These are phyloP conservation scores for Nemania abortiva DNA, from an alignment of 2,329 filamentous ascomycete genomes.

Conservation along the genomic window DNA sequence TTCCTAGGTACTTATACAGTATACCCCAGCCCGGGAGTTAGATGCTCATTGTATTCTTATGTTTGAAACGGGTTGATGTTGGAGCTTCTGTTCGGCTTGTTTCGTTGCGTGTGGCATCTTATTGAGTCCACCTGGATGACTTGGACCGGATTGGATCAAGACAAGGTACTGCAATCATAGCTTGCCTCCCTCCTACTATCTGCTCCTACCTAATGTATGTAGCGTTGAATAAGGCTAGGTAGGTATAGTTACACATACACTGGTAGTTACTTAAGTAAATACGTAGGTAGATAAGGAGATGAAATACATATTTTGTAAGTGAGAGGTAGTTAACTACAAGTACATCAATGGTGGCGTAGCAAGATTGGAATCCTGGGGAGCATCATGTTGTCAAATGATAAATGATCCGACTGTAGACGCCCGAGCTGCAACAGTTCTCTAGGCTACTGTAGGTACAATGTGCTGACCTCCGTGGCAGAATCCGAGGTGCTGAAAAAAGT, in stretches of 20 bases:
- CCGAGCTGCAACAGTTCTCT: not conserved
- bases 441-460: conserved; percentile 15
- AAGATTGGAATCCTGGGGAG: not conserved
- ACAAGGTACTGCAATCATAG: not conserved
- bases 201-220: too few relatives aligned
- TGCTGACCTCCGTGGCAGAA: too few relatives aligned
- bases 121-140: not conserved
- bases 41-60: too few relatives aligned
- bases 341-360: not conserved
- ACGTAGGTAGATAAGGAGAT: not conserved
- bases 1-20: too few relatives aligned
- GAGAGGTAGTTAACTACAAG: not conserved
- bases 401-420: not conserved
- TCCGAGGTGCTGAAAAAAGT: conserved; percentile 40
- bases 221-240: too few relatives aligned
- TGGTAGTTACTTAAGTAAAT: too few relatives aligned
- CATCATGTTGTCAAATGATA: conserved; percentile 5
- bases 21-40: too few relatives aligned
- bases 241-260: too few relatives aligned
- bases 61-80: conserved; percentile 21
- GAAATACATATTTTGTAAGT: not conserved
- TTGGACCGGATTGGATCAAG: not conserved
- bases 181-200: not conserved
- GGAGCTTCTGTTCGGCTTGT: conserved; percentile 1
- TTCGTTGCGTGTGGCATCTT: conserved; percentile 11